Base-by-base conservation (phyloP, 345 rosid genomes). In the Heritiera fomes region DNA sequence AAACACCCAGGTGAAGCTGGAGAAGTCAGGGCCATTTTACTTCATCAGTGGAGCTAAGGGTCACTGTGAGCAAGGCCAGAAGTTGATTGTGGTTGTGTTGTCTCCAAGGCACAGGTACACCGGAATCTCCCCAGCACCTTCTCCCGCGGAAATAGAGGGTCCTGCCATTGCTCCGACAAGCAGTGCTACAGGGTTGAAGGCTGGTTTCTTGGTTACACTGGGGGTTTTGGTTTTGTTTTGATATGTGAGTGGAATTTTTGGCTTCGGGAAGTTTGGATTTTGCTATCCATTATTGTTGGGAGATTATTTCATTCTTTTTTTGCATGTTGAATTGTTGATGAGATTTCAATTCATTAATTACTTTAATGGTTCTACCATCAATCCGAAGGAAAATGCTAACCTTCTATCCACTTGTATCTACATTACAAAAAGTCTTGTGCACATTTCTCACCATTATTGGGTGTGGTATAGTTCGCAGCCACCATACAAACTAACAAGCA, bases 31-130 rank as follows among this genome's bases (percentile, higher is more conserved):
- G 53, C 84, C 98, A 0, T 89, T 83, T 80, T 95, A 88, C 80
- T 94, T 92, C 88, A 87, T 95, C 77, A 92, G 98, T 77, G 98
- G 97, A 67, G 91, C 82, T 0, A 77, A 85, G 80, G 97, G 89
- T 3, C 89, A 87, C 80, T 94, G 99, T 41, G 88, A 87, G 79
- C 88, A 93, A 80, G 95, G 96, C 0, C 93, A 93, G 89, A 93
- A 91, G 88, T 38, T 95, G 75, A 67, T 85, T 10, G 87, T 94
- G 5, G 91, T 92, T 7, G 98, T 94, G 52, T 5, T 93, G 77
- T 76, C 92, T 38, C 78, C 74, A 12, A 87, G 81, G 80, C 76
- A 79, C 12, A 83, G 82, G 63, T 75, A 72, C 56, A 45, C 20
- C 6, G 88, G 61, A 5, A 68, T 84, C 45, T 86, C 98, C 78